These are phyloP conservation scores for Penicillium chermesinum DNA, from an alignment of 495 filamentous ascomycete species.

Conservation along the genomic window DNA sequence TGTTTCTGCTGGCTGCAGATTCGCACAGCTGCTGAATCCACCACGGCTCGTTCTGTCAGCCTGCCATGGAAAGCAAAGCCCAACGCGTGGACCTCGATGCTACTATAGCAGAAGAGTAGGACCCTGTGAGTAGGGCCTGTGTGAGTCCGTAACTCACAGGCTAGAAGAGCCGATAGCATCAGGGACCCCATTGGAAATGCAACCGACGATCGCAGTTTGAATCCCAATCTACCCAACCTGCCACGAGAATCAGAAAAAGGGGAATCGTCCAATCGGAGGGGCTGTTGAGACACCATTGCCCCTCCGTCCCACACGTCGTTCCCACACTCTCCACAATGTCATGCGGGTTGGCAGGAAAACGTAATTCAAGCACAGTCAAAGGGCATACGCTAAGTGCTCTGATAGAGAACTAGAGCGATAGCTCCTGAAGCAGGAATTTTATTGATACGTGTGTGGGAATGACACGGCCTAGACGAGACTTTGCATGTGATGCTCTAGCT, in stretches of 20 bases:
- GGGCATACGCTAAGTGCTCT: no score
- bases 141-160: background rate
- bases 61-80: background rate
- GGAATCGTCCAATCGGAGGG: background rate
- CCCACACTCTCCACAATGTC: background rate
- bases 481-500: no score
- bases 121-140: background rate
- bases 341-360: background rate
- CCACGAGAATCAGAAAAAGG: background rate
- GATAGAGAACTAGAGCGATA: no score
- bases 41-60: background rate
- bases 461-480: no score
- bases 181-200: slow-evolving; percentile 5
- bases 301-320: background rate
- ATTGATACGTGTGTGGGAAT: no score
- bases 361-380: background rate
- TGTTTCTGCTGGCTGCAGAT: background rate
- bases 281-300: background rate
- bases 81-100: background rate
- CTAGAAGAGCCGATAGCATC: background rate
- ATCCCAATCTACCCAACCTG: background rate
- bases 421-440: no score
- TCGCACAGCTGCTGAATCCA: background rate
- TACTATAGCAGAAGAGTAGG: background rate
- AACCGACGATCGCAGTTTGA: slow-evolving; percentile 1